Percentiles rank a stretch among this genome's conserved stretches.
Conservation (phyloP, 2,329 filamentous ascomycete genomes). For the Pseudogymnoascus pannorum region DNA sequence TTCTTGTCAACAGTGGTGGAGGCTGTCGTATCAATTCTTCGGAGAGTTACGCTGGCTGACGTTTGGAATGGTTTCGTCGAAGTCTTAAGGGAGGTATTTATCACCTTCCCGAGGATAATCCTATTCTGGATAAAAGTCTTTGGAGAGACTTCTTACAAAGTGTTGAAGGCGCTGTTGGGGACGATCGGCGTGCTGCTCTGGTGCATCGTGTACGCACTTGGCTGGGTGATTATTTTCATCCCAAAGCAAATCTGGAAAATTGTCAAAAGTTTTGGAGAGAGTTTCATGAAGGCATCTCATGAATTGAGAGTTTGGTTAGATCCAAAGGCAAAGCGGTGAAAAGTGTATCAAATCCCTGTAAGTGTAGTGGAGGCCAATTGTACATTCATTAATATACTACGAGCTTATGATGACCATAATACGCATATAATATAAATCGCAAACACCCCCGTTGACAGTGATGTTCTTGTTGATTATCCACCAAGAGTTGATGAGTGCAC, state of each 20-base stretch:
- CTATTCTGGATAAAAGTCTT: slow-evolving; percentile 21
- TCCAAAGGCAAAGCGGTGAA: slow-evolving; percentile 27
- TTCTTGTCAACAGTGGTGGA: slow-evolving; percentile 31
- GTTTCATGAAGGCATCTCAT: slow-evolving; percentile 27
- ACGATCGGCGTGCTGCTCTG: slow-evolving; percentile 25
- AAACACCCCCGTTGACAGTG: too few species aligned
- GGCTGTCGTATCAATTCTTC: slow-evolving; percentile 31
- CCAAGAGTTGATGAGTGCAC: neutral
- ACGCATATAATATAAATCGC: too few species aligned
- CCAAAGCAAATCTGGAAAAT: slow-evolving; percentile 31
- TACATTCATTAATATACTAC: neutral
- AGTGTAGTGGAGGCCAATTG: neutral
- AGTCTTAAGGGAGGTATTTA: slow-evolving; percentile 29
- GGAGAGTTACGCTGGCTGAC: slow-evolving; percentile 33
- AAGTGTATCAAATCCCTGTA: neutral
- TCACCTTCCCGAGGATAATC: slow-evolving; percentile 26
- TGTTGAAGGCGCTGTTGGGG: slow-evolving; percentile 29
- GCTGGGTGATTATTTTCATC: slow-evolving; percentile 30
- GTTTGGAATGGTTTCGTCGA: slow-evolving; percentile 32
- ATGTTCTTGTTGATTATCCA: neutral
- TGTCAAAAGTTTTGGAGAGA: slow-evolving; percentile 26
- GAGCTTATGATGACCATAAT: neutral
- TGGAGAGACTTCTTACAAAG: slow-evolving; percentile 22
- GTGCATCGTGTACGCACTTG: slow-evolving; percentile 21
- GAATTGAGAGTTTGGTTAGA: slow-evolving; percentile 33